Evolutionary conservation across 768 basidiomycete species (phyloP).

Genomic region (Galerina sulciceps): DNA sequence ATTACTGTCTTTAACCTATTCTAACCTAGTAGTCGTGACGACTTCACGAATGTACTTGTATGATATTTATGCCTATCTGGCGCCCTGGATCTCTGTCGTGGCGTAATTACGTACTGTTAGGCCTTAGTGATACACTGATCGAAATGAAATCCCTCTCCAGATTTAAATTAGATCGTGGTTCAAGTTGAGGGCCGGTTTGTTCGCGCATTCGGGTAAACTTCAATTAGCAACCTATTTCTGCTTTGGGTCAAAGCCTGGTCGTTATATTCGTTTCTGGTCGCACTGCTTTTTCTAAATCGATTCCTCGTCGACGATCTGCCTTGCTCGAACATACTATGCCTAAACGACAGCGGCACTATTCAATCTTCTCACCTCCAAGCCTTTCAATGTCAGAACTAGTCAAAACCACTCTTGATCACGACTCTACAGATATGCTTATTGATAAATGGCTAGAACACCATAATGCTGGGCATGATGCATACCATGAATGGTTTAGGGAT

Average conservation of each 20-base stretch:
- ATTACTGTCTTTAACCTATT: conserved; percentile 4
- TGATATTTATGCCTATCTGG: neutral
- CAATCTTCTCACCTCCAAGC: conserved; percentile 65
- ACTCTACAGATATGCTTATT: conserved; percentile 77
- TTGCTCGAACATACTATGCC: conserved; percentile 37
- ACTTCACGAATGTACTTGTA: conserved; percentile 5
- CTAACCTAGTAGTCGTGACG: conserved; percentile 19
- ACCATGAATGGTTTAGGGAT: conserved; percentile 77
- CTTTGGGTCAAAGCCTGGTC: conserved; percentile 18
- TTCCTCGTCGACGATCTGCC: conserved; percentile 3
- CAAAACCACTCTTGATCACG: conserved; percentile 77
- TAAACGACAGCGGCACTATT: conserved; percentile 54
- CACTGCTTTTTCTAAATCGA: conserved; percentile 20
- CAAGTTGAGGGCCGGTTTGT: conserved; percentile 35
- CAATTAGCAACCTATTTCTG: conserved; percentile 19
- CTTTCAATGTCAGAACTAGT: conserved; percentile 81
- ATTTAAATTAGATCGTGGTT: too few species aligned
- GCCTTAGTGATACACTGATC: too few species aligned
- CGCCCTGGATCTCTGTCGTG: neutral
- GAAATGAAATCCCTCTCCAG: too few species aligned
- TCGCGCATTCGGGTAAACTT: conserved; percentile 27
- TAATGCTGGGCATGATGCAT: conserved; percentile 61
- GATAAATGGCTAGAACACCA: conserved; percentile 85
- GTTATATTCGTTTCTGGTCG: conserved; percentile 20
- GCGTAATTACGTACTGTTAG: neutral